Base-by-base conservation (phyloP, 352 stramenopile species). In the Globisporangium echinulatum region DNA sequence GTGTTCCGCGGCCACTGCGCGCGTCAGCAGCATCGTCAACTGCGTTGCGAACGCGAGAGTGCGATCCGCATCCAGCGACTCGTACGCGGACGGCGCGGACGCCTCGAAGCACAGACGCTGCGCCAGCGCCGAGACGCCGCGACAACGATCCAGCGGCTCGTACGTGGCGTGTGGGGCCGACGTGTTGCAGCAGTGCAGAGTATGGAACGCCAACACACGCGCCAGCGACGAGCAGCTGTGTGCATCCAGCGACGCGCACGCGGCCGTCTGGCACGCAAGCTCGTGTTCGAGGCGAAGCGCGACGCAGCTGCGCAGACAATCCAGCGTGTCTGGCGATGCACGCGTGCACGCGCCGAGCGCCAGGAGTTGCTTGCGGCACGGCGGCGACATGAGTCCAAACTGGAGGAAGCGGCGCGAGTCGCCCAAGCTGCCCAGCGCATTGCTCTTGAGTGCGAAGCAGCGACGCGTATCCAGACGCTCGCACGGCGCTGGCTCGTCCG, bases 21-120 rank as follows among this genome's bases (percentile, higher is more conserved):
- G 9, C 70, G 69, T 0, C 54, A 40, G 36, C 46, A 63, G 7
- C 48, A 63, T 2, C 58, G 47, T 11, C 36, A 49, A 5, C 56
- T 72, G 6, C 44, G 11, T 42, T 50, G 15, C 4, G 54, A 77
- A 17, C 58, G 59, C 2, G 42, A 60, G 13, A 75, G 68, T 19
- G 71, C 77, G 1, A 62, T 77, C 15, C 44, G 17, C 25, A 80
- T 88, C 46, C 76, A 88, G 66, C 64, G 67, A 7, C 56, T 67
- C 6, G 61, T 67, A 38, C 71, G 75, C 17, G 60, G 64, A n/a
- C 42, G 63, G 25, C 63, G 68, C 50, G 54, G 48, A 4, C 55
- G 63, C 11, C 49, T 58, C 8, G n/a, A 59, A 5, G 62, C 70
- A n/a, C 14, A 58, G 6, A n/a, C 52, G 9, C 15, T 33, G 5